A percentile compares a stretch with the other conserved stretches of the same genome.
Evolutionary conservation across 2,329 filamentous ascomycete species (phyloP).

Genomic region (Colletotrichum chlorophyti): DNA sequence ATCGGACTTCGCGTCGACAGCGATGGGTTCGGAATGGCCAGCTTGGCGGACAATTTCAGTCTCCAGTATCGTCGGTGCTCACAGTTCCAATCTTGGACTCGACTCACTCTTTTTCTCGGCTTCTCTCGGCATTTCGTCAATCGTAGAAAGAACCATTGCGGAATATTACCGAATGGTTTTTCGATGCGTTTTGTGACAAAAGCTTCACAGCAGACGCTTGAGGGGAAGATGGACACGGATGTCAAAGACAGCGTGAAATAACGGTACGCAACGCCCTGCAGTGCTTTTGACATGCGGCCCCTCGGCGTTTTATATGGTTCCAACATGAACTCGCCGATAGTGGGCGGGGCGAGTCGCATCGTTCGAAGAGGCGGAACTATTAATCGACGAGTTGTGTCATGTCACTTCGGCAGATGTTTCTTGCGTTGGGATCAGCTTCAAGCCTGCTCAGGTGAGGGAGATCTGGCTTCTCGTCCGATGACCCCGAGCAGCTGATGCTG

Average conservation of each 20-base stretch:
- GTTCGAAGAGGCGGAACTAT: background rate
- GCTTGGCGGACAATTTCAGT: background rate
- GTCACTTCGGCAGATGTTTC: constrained; percentile 5
- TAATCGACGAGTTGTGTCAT: background rate
- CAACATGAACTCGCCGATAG: background rate
- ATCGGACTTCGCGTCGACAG: background rate
- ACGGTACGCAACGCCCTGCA: too few species aligned
- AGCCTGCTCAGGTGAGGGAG: background rate
- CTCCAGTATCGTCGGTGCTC: background rate
- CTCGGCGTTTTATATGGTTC: too few species aligned
- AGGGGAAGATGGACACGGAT: background rate
- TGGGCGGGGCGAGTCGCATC: background rate
- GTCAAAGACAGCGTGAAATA: too few species aligned
- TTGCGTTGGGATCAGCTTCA: background rate
- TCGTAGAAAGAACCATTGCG: constrained; percentile 4
- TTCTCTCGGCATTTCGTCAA: background rate
- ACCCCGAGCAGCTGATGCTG: background rate
- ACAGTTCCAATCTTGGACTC: background rate
- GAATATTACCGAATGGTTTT: too few species aligned
- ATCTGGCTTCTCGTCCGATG: constrained; percentile 5
- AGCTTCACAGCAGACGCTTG: background rate
- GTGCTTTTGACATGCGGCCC: too few species aligned
- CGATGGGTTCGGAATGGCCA: background rate
- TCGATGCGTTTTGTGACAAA: background rate
- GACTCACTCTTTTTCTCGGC: background rate